Conservation (phyloP, 2,329 filamentous ascomycete genomes). For the Pseudogymnoascus sp. region DNA sequence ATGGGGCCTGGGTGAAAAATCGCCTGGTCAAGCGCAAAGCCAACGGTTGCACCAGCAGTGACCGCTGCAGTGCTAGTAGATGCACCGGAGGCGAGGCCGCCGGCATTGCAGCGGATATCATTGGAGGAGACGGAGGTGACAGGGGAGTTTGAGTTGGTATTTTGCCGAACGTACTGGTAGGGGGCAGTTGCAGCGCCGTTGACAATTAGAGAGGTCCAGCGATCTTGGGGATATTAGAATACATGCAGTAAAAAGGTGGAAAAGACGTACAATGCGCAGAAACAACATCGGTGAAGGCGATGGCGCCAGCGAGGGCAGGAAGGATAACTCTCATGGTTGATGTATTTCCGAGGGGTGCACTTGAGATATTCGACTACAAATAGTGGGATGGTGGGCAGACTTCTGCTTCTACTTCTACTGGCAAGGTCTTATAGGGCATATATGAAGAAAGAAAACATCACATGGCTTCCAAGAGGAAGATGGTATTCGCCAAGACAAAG, state of each 20-base stretch:
- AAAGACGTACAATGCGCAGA: neutral
- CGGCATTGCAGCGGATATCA: conserved; percentile 39
- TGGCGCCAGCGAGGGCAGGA: neutral
- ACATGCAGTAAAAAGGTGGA: neutral
- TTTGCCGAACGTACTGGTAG: conserved; percentile 44
- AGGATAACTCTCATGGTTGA: neutral
- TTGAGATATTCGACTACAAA: neutral
- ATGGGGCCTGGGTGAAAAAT: conserved; percentile 41
- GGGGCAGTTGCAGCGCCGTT: conserved; percentile 39
- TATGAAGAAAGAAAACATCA: neutral
- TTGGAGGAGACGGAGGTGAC: conserved; percentile 42
- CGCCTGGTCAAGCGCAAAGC: conserved; percentile 42
- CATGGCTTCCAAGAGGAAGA: neutral
- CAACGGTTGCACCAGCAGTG: conserved; percentile 36
- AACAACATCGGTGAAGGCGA: neutral
- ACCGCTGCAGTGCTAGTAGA: conserved; percentile 38
- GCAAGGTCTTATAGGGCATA: conserved; percentile 14
- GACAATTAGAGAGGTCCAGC: conserved; percentile 11
- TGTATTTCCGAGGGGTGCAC: conserved; percentile 10
- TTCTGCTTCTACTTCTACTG: neutral
- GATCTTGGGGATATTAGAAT: neutral
- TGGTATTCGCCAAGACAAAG: neutral
- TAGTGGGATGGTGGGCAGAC: neutral
- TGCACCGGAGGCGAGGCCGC: conserved; percentile 29
- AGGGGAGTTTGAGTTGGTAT: conserved; percentile 41